phyloP scores from a whole-genome alignment of 352 stramenopile genomes.

The Phytophthora cactorum region DNA sequence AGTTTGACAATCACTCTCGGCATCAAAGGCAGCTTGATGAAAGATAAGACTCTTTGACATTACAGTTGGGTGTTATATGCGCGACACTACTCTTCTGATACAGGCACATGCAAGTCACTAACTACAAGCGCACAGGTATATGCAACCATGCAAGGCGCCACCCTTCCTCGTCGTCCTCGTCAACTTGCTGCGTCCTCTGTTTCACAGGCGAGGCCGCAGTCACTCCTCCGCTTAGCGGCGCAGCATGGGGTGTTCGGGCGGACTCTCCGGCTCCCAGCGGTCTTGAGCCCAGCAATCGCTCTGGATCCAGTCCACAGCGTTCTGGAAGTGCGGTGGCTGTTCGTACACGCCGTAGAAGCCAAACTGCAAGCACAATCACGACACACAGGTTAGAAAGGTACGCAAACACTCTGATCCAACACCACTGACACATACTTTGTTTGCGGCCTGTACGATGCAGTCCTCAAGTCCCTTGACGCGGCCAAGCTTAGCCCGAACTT shows the following conservation, averaged over 20 bases:
- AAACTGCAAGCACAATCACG: conserved; percentile 34
- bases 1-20: conserved; percentile 31
- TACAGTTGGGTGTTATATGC: conserved; percentile 25
- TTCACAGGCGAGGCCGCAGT: conserved; percentile 14
- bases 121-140: conserved; percentile 31
- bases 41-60: conserved; percentile 24
- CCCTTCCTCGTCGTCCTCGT: conserved; percentile 15
- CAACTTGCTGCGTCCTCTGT: conserved; percentile 13
- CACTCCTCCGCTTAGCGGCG: conserved; percentile 12
- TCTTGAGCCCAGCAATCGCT: conserved; percentile 39
- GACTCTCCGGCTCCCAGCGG: conserved; percentile 18
- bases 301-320: conserved; percentile 53
- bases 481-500: conserved; percentile 24
- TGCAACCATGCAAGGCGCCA: conserved; percentile 26
- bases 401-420: neutral
- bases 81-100: conserved; percentile 25
- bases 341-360: conserved; percentile 64
- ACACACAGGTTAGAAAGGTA: conserved; percentile 7
- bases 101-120: conserved; percentile 30
- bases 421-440: conserved; percentile 43
- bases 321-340: conserved; percentile 47
- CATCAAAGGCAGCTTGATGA: conserved; percentile 2
- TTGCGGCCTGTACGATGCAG: conserved; percentile 51
- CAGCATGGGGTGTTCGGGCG: conserved; percentile 14
- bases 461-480: conserved; percentile 44